Conservation (phyloP, 139 green algal species). For the Haematococcus sp. region DNA sequence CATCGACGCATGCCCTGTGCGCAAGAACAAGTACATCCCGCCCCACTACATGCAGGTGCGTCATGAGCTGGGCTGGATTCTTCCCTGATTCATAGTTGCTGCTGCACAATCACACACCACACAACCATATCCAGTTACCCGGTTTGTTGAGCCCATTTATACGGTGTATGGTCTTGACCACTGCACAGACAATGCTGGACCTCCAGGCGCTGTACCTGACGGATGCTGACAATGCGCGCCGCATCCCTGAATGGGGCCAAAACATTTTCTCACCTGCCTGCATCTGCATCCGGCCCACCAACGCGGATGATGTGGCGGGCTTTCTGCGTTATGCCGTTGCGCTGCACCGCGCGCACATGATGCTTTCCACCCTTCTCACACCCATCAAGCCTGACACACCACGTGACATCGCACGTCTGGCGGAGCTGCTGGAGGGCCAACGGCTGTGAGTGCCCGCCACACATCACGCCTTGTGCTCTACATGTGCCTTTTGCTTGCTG, state of each 20-base stretch:
- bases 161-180: no score
- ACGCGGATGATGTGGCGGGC: slow-evolving; percentile 11
- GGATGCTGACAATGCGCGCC: slow-evolving; percentile 36
- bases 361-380: slow-evolving; percentile 1
- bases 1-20: slow-evolving; percentile 67
- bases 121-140: no score
- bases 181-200: slow-evolving; percentile 43
- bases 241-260: slow-evolving; percentile 70
- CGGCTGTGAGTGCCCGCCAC: slow-evolving; percentile 22
- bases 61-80: background rate
- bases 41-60: slow-evolving; percentile 52
- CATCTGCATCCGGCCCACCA: slow-evolving; percentile 56
- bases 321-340: slow-evolving; percentile 34
- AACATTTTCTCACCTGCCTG: slow-evolving; percentile 74
- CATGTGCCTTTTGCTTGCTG: no score
- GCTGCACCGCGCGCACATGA: slow-evolving; percentile 37
- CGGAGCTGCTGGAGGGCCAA: slow-evolving; percentile 32
- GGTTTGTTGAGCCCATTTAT: no score
- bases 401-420: background rate
- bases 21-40: slow-evolving; percentile 48
- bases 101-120: no score
- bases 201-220: slow-evolving; percentile 54
- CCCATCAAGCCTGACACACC: background rate
- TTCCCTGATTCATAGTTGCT: no score
- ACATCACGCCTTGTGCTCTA: background rate